Base-by-base conservation (phyloP, 106 monocot species). In the Phalaenopsis equestris region DNA sequence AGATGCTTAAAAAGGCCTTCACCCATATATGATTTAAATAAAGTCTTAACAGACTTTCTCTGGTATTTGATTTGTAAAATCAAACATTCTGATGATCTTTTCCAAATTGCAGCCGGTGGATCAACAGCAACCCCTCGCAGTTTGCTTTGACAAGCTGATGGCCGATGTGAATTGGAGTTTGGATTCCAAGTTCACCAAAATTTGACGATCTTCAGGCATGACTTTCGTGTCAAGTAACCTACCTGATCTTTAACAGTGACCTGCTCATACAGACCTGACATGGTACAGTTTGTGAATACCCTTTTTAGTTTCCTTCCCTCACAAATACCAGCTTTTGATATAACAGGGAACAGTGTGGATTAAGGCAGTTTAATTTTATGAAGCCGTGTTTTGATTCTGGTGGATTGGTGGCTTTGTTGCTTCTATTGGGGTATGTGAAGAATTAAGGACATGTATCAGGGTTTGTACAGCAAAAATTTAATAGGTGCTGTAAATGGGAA, bases 141-240 rank as follows among this genome's bases (percentile, higher is more conserved):
- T 79, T 43, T 92, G 89, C 76, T 97, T 97, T 58, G 94, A 97
- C 79, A 97, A 97, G 88, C 86, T 97, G 67, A 97, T 97, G 97
- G 82, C 77, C 46, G 97, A 97, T 81, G 94, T 97, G 10, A 90
- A 86, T 2, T 85, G 90, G 73, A 94, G 94, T 81, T 88, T 97
- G 89, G 94, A 97, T 57, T 83, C 94, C 23, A 97, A 92, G 83
- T 97, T 97, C 73, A 97, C 97, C 92, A 97, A 78, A 97, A 97
- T 77, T 90, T 97, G 12, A 90, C 97, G 47, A 16, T 89, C 49
- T 94, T 94, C 67, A 87, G 90, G 49, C 90, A 89, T 75, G 94
- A 97, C 42, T 97, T 97, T 81, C 97, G 97, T 78, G 85, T 84
- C 75, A 97, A 97, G 78, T 94, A 92, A 81, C 3, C 49, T 18